A percentile compares a stretch with the other conserved stretches of the same genome.
Evolutionary conservation across 2,329 filamentous ascomycete genomes (phyloP).

Genomic region (Alternaria atra): DNA sequence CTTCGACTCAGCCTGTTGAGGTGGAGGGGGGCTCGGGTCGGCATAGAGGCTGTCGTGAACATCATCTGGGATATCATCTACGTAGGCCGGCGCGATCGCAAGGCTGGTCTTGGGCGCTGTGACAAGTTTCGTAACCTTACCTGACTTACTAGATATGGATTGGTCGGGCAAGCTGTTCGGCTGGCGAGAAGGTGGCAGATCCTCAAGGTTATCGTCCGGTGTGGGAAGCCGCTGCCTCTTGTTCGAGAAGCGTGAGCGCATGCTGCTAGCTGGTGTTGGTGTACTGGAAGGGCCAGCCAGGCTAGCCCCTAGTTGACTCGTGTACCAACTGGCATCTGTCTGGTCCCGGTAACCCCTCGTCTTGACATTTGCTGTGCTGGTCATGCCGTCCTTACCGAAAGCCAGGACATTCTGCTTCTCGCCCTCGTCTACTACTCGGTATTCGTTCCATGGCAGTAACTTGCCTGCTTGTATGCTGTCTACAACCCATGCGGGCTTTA

Average conservation of each 20-base stretch:
- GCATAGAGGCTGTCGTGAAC: constrained; percentile 35
- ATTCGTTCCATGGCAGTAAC: constrained; percentile 85
- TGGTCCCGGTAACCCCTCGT: constrained; percentile 79
- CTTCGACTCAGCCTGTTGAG: constrained; percentile 4
- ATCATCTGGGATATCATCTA: constrained; percentile 19
- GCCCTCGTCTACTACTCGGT: constrained; percentile 85
- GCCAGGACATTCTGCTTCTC: constrained; percentile 80
- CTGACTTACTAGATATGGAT: constrained; percentile 1
- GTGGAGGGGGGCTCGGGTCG: constrained; percentile 26
- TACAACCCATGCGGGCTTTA: constrained; percentile 92
- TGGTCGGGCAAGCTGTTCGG: constrained; percentile 45
- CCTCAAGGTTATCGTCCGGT: constrained; percentile 38
- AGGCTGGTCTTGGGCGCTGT: constrained; percentile 47
- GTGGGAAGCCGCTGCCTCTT: constrained; percentile 32
- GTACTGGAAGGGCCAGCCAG: constrained; percentile 40
- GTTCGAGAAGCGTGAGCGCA: constrained; percentile 34
- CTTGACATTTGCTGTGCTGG: constrained; percentile 71
- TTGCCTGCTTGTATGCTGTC: constrained; percentile 86
- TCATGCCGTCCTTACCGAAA: constrained; percentile 69
- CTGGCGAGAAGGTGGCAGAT: constrained; percentile 42
- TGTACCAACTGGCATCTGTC: constrained; percentile 84
- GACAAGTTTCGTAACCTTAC: constrained; percentile 26
- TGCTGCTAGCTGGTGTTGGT: constrained; percentile 29
- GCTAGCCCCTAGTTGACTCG: constrained; percentile 67
- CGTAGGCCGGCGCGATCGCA: constrained; percentile 17